Base-by-base conservation (phyloP, 2,329 filamentous ascomycete species). In the Arthrobotrys megalospora region DNA sequence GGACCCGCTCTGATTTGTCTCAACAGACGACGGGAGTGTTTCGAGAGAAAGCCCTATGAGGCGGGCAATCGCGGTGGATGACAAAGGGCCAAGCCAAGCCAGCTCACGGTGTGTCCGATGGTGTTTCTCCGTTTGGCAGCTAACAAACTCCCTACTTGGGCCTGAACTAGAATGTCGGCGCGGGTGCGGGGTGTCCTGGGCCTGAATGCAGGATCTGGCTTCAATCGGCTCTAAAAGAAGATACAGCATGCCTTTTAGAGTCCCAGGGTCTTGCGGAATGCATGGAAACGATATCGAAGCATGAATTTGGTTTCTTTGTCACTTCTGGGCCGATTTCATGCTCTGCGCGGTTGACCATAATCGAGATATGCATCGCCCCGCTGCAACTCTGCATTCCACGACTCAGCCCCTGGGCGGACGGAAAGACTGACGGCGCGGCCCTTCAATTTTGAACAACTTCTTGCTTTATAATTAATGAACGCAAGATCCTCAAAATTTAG, bases 61-160 rank as follows among this genome's bases (percentile, higher is more conserved):
- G 67, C 73, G 62, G 62, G 67, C 50, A 64, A 72, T 72, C 62
- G 53, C 62, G 41, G 24, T 78, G 36, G 62, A 28, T 62, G 75
- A 67, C 41, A 62, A 64, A 72, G 34, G 60, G 75, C 67, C 62
- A 67, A 78, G 75, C 65, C 45, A 45, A 34, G 60, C 66, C 53
- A 72, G 75, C 62, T 78, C 63, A 78, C 75, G 75, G 75, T 32
- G 75, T 72, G 34, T 36, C 75, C 75, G 75, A 72, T 36, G 45
- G 41, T 45, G 55, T 52, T 63, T 50, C 66, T 55, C 60, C 12
- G 60, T 77, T 71, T 19, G 45, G 75, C 16, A 11, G 66, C 60
- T 50, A 52, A 48, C 66, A 70, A 77, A 71, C 73, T 66, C 52
- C 72, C 73, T 58, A 60, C 66, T 43, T 60, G 16, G 68, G 50